These are phyloP conservation scores for Sanghuangporus weigelae DNA, from an alignment of 1,284 basidiomycete species.

Conservation along the genomic window DNA sequence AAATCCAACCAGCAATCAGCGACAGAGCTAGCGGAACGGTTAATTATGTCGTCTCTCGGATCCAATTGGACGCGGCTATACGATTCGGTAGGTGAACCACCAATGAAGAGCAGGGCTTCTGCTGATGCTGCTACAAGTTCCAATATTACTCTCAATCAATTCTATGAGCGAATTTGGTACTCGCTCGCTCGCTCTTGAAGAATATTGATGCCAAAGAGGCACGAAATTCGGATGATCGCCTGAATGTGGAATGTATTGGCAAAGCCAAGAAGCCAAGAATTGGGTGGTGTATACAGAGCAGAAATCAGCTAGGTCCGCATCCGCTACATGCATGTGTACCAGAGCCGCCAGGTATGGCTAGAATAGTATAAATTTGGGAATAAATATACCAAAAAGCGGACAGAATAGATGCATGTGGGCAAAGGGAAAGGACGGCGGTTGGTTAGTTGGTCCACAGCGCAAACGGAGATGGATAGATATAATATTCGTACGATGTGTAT, in stretches of 20 bases:
- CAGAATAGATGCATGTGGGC: neutral
- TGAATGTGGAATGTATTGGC: neutral
- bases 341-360: neutral
- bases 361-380: neutral
- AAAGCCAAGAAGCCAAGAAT: neutral
- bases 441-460: neutral
- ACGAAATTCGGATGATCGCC: too few relatives aligned
- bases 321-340: neutral
- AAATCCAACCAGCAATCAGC: conserved; percentile 83
- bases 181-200: neutral
- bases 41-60: conserved; percentile 86
- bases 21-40: conserved; percentile 82
- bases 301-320: neutral
- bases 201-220: neutral
- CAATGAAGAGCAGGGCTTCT: neutral
- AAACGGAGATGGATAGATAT: neutral
- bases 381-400: conserved; percentile 3
- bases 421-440: neutral
- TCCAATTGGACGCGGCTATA: conserved; percentile 91
- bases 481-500: neutral
- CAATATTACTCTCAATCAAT: conserved; percentile 45
- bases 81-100: conserved; percentile 63
- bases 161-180: conserved; percentile 5
- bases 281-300: neutral
- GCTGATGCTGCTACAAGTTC: conserved; percentile 57